These are phyloP conservation scores for Triglochin maritima DNA, from an alignment of 106 monocot genomes.

Conservation along the genomic window DNA sequence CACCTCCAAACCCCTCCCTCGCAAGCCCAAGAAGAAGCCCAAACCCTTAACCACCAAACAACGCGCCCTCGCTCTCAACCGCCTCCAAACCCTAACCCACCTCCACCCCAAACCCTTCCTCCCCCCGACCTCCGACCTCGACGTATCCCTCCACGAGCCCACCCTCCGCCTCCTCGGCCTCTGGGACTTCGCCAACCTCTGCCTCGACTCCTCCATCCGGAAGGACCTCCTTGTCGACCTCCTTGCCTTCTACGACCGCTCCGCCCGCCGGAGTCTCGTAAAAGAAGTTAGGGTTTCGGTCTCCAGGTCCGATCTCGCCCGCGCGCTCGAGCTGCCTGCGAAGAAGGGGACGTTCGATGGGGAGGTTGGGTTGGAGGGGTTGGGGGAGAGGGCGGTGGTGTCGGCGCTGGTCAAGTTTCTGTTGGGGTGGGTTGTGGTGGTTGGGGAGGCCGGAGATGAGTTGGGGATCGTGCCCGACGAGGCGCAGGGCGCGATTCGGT, in stretches of 20 bases:
- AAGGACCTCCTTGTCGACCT: conserved; percentile 41
- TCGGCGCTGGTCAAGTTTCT: conserved; percentile 36
- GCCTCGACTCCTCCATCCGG: conserved; percentile 24
- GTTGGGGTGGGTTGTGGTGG: conserved; percentile 44
- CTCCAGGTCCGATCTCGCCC: conserved; percentile 27
- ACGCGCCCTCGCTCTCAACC: conserved; percentile 18
- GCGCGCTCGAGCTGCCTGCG: conserved; percentile 38
- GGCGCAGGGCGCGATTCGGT: conserved; percentile 27
- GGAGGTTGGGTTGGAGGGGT: conserved; percentile 10
- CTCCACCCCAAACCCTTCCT: conserved; percentile 28
- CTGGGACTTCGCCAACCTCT: conserved; percentile 46
- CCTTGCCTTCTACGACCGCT: conserved; percentile 50
- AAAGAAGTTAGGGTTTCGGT: conserved; percentile 22
- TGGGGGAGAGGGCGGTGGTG: conserved; percentile 14
- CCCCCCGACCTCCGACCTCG: conserved; percentile 6
- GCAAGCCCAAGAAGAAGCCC: not conserved
- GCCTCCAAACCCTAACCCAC: conserved; percentile 17
- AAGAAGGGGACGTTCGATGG: conserved; percentile 16
- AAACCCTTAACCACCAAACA: conserved; percentile 21
- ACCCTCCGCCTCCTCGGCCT: conserved; percentile 55
- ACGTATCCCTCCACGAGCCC: conserved; percentile 28
- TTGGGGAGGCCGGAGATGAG: conserved; percentile 21
- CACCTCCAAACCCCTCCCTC: too few species aligned
- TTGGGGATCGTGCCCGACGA: conserved; percentile 56
- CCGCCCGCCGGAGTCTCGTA: conserved; percentile 32